Evolutionary conservation across 2,329 filamentous ascomycete species (phyloP).

Genomic region (Xylaria sp.): DNA sequence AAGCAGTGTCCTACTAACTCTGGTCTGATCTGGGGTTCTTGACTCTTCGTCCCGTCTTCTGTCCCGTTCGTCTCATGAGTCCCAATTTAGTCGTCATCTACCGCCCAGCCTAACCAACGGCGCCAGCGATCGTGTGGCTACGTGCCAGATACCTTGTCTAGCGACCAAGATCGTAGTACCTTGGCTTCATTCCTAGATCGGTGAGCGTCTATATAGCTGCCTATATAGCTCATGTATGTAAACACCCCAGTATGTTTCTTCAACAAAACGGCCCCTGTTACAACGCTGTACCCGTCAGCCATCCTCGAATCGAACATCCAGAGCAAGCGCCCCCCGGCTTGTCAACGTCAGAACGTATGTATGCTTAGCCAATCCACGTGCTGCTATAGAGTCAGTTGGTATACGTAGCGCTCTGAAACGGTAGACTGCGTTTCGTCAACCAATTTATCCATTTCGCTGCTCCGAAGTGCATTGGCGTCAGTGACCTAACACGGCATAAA

Average conservation of each 20-base stretch:
- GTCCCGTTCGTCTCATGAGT: slow-evolving; percentile 27
- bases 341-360: not conserved
- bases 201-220: slow-evolving; percentile 1
- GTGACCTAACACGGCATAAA: not conserved
- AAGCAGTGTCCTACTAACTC: slow-evolving; percentile 5
- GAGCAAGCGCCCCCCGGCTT: not conserved
- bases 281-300: not conserved
- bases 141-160: slow-evolving; percentile 15
- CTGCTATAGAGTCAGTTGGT: not conserved
- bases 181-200: not conserved
- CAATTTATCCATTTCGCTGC: slow-evolving; percentile 1
- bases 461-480: not conserved
- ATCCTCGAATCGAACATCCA: not conserved
- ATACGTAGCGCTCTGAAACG: not conserved
- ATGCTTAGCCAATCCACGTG: not conserved
- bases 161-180: slow-evolving; percentile 21
- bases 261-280: not conserved
- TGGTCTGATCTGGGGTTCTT: slow-evolving; percentile 21
- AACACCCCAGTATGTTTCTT: slow-evolving; percentile 11
- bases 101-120: slow-evolving; percentile 7
- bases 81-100: not conserved
- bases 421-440: not conserved
- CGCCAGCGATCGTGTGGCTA: slow-evolving; percentile 17
- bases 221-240: slow-evolving; percentile 10
- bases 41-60: slow-evolving; percentile 13